Evolutionary conservation across 2,329 filamentous ascomycete species (phyloP), one percentile per base, ranked within the genome.

Genomic region (Lecanicillium sp.): DNA sequence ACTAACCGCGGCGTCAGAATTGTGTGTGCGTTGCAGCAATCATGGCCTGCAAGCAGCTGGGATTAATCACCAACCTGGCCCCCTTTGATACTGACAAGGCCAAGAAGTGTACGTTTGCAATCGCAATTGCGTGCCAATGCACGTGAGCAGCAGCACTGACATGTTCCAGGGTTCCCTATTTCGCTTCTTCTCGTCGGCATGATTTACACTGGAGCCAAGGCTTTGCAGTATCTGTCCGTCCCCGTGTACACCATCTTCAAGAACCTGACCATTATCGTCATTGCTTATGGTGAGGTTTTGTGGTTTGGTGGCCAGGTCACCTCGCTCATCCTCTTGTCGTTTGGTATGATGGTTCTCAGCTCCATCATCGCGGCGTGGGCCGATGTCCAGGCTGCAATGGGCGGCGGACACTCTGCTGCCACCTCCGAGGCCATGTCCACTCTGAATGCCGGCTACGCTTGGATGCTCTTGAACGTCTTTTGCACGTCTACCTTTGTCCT

Each of bases 211-310:
- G 81, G 85, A 55, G 88, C 85, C 53, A 94, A 94, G 69, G 87
- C 88, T 17, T 77, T 95, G 35, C 86, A 94, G 64, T 94, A 79
- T 65, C 81, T 95, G 46, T 94, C 87, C 33, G 90, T 95, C 43
- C 88, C 88, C 25, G 88, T 95, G 20, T 95, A 95, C 69, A 95
- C 88, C 41, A 95, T 95, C 60, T 95, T 95, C 77, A 95, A 95
- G 75, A 95, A 95, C 66, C 66, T 95, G 69, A 94, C 88, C 45
- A 95, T 90, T 63, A 94, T 95, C 55, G 77, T 94, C 46, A 95
- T 94, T 56, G 88, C 88, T 44, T 95, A 95, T 53, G 88, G 88
- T 52, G 88, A 95, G 66, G 88, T 95, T 28, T 73, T 95, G 37
- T 95, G 88, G 88, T 95, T 95, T 52, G 88, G 88, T 46, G 87